Evolutionary conservation across 495 filamentous ascomycete species (phyloP).

Genomic region (Aspergillus nidulans): DNA sequence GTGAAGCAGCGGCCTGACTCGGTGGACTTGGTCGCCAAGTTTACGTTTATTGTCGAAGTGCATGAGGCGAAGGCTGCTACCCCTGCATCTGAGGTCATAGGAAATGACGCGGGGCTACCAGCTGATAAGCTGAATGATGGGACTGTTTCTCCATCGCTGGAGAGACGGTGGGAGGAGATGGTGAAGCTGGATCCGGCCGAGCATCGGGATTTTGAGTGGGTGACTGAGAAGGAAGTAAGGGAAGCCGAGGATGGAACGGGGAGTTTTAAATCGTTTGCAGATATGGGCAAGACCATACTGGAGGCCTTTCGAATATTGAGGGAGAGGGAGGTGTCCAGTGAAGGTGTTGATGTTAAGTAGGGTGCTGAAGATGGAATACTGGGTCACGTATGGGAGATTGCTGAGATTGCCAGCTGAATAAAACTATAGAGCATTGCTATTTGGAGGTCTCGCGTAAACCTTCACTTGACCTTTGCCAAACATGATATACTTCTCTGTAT

Average conservation of each 20-base stretch:
- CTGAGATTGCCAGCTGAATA: too few relatives aligned
- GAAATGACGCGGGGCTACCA: neutral
- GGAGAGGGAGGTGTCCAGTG: neutral
- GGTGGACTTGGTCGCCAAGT: slow-evolving; percentile 25
- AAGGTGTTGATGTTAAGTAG: neutral
- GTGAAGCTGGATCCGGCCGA: slow-evolving; percentile 37
- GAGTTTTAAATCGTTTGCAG: slow-evolving; percentile 14
- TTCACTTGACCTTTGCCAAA: too few relatives aligned
- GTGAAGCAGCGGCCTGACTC: slow-evolving; percentile 12
- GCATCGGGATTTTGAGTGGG: slow-evolving; percentile 46
- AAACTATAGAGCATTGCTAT: too few relatives aligned
- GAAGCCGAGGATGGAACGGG: slow-evolving; percentile 16
- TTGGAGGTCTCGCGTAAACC: too few relatives aligned
- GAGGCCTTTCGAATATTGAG: slow-evolving; percentile 15
- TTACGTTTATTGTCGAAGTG: slow-evolving; percentile 38
- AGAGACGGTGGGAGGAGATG: slow-evolving; percentile 21
- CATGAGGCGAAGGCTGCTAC: slow-evolving; percentile 16
- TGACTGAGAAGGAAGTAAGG: slow-evolving; percentile 34
- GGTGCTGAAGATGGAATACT: neutral
- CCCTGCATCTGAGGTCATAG: neutral
- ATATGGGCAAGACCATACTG: slow-evolving; percentile 13
- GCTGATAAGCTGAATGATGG: neutral
- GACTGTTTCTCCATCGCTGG: neutral
- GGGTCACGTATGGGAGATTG: neutral
- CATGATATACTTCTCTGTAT: too few relatives aligned